Conservation (phyloP, 495 filamentous ascomycete species). For the Penicillium odoratum region DNA sequence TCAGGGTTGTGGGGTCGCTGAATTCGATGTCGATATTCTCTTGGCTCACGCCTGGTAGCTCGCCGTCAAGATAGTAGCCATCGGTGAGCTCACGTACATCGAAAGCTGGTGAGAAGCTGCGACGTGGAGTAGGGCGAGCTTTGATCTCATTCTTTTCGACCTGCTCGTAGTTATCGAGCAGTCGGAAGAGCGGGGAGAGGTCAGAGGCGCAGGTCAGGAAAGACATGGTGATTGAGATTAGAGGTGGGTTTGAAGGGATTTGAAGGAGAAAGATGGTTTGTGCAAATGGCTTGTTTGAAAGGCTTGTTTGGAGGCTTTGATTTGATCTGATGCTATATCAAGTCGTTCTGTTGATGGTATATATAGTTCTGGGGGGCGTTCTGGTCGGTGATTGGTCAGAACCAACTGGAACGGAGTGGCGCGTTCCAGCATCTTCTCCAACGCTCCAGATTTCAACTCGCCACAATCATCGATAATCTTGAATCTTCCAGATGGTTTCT, state of each 20-base stretch:
- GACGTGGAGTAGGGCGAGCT: slow-evolving; percentile 19
- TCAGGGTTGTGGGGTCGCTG: slow-evolving; percentile 72
- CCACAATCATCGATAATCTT: not conserved
- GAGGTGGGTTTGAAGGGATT: not conserved
- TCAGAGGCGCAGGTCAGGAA: slow-evolving; percentile 59
- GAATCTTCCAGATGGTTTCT: slow-evolving; percentile 6
- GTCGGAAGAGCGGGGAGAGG: slow-evolving; percentile 68
- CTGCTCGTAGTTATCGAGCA: slow-evolving; percentile 66
- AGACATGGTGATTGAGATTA: slow-evolving; percentile 54
- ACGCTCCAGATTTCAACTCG: slow-evolving; percentile 7
- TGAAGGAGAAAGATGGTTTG: too few species aligned
- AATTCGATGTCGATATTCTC: slow-evolving; percentile 82
- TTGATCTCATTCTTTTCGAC: slow-evolving; percentile 48
- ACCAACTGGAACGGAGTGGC: slow-evolving; percentile 20
- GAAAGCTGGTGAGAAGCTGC: slow-evolving; percentile 63
- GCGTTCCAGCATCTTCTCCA: slow-evolving; percentile 16
- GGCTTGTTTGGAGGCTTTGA: not conserved
- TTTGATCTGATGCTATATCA: not conserved
- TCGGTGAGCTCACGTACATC: slow-evolving; percentile 71
- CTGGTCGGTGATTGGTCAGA: slow-evolving; percentile 12
- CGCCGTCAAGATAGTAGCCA: slow-evolving; percentile 80
- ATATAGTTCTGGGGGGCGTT: not conserved
- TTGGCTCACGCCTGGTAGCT: slow-evolving; percentile 81
- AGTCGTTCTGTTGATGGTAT: not conserved
- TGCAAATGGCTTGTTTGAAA: not conserved